A percentile compares a stretch with the other conserved stretches of the same genome.
phyloP scores from a whole-genome alignment of 2,329 filamentous ascomycete species.

The Fusarium equiseti region DNA sequence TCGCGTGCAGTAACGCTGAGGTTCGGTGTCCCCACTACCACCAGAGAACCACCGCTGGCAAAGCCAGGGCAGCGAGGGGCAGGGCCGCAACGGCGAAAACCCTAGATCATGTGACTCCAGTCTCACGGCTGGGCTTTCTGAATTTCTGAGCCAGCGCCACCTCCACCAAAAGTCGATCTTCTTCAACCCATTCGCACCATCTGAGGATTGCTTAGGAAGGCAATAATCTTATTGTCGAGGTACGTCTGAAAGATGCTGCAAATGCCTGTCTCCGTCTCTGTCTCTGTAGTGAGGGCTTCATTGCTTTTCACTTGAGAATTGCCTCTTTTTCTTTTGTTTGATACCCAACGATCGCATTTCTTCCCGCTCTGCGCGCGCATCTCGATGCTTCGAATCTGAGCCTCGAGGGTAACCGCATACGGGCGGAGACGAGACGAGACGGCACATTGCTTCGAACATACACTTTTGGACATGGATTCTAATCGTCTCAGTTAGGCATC shows the following conservation, averaged over 20 bases:
- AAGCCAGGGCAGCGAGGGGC: conserved; percentile 8
- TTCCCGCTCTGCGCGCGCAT: conserved; percentile 16
- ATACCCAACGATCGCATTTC: conserved; percentile 22
- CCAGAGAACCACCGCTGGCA: not conserved
- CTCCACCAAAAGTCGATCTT: conserved; percentile 47
- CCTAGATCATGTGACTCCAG: conserved; percentile 51
- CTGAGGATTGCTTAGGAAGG: conserved; percentile 73
- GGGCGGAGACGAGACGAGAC: conserved; percentile 11
- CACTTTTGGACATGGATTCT: conserved; percentile 49
- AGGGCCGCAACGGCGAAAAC: conserved; percentile 39
- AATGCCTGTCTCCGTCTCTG: conserved; percentile 43
- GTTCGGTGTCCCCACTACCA: conserved; percentile 6
- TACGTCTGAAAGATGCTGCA: conserved; percentile 68
- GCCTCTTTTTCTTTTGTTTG: conserved; percentile 15
- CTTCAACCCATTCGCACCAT: conserved; percentile 58
- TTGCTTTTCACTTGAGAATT: conserved; percentile 51
- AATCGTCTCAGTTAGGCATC: conserved; percentile 67
- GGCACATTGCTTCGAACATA: conserved; percentile 11
- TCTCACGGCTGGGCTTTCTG: conserved; percentile 10
- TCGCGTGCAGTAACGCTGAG: not conserved
- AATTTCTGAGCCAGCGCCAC: conserved; percentile 50
- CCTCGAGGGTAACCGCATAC: conserved; percentile 18
- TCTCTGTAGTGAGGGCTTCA: conserved; percentile 48
- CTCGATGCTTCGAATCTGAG: conserved; percentile 32
- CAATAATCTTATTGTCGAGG: conserved; percentile 72